Base-by-base conservation (phyloP, 2,329 filamentous ascomycete genomes). In the Dactylonectria estremocensis region DNA sequence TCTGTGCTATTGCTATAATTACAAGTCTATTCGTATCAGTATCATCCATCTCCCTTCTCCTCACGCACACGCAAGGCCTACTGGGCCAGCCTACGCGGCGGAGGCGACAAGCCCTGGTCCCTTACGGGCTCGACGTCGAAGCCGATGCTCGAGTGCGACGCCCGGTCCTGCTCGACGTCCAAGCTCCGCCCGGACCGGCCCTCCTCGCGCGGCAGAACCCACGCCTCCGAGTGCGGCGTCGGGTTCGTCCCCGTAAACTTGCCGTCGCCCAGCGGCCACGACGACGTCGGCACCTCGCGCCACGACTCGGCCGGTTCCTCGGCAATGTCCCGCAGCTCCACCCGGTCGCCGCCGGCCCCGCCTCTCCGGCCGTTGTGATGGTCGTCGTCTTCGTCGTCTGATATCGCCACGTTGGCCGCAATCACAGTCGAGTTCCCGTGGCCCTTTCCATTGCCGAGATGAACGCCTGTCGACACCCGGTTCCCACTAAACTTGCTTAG, bases 31-130 rank as follows among this genome's bases (percentile, higher is more conserved):
- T 43, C 40, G 40, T 43, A n/a, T 43, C 40, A 43, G 8, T 5
- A 8, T 8, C 16, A 43, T 14, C 40, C 40, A n/a, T 28, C 24
- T 28, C 24, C 24, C 24, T 28, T 28, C 24, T 28, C 24, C 2
- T 2, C 24, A 28, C 24, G 24, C 7, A 3, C 24, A 28, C 24
- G 1, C 2, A 28, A 28, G 24, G 24, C 24, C 40, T 43, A 43
- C 40, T 43, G 40, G 14, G 40, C 40, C 14, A 13, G 10, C n/a
- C 31, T 53, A 2, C 50, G 63, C 20, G 73, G 73, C 50, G 73
- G 73, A 46, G 73, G 73, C 16, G 71, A 74, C 40, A 75, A 55
- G 48, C 73, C 73, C 33, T 75, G 73, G 40, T 71, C 63, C n/a
- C 61, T 50, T 31, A 71, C 71, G 8, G 61, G 66, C 24, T 75